Evolutionary conservation across 106 monocot genomes (phyloP), one percentile per base, ranked within the genome.

Genomic region (Alisma plantagoaquatica): DNA sequence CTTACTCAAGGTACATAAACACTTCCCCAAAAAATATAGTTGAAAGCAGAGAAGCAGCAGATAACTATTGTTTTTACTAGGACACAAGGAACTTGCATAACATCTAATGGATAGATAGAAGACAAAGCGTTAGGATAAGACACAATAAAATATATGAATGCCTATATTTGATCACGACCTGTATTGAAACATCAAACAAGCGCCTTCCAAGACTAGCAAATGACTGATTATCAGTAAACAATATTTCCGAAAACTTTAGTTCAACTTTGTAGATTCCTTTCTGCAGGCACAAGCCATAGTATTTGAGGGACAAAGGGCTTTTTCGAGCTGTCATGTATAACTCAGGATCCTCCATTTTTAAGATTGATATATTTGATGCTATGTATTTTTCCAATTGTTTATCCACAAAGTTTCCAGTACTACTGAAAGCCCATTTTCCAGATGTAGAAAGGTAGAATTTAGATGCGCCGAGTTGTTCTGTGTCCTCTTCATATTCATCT

Each of bases 231-330:
- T 67, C 21, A 0, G 59, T 42, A 16, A 67, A 59, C 18, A 67
- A 50, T 67, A 67, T 67, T 51, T 67, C 67, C 41, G 57, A 47
- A 50, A 67, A 67, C 29, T 67, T 47, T 1, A 67, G 67, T 0
- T 20, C 41, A 29, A 67, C 67, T 4, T 26, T 59, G 32, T 67
- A 67, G 29, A 29, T 67, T 46, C 67, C 67, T 1, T 59, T 57
- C 50, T 58, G 58, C 23, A 67, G 41, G 50, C 67, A 67, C 4
- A 67, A n/a, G 2, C 67, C 67, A 51, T 68, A 68, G 12, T 68
- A 68, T 38, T 42, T 51, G 29, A 68, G 58, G 20, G 67, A 59
- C 18, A 41, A 15, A 20, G 67, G 41, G 22, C 16, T 43, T 11
- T 51, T 22, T 21, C 67, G 67, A 27, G 67, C 67, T 9, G 48